Conservation (phyloP, 768 basidiomycete genomes). For the Boletus vinaceobasis region DNA sequence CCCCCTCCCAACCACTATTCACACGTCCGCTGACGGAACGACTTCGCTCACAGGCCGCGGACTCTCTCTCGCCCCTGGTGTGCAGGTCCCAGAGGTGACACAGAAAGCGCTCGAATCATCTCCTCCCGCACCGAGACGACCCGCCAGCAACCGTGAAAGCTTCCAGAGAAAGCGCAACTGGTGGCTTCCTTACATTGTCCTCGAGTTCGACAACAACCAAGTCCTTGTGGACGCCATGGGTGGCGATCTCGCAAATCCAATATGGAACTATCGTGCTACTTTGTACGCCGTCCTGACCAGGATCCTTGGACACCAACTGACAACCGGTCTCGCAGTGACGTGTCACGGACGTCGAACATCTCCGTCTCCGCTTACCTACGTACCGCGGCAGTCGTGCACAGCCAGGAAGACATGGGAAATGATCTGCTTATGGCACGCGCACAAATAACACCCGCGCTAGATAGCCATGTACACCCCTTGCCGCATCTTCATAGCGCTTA, state of each 20-base stretch:
- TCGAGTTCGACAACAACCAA: conserved; percentile 98
- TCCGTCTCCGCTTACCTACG: conserved; percentile 90
- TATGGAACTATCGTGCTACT: conserved; percentile 94
- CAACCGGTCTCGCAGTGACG: conserved; percentile 60
- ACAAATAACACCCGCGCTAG: conserved; percentile 81
- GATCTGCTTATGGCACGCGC: conserved; percentile 92
- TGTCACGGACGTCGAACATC: conserved; percentile 90
- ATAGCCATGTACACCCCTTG: conserved; percentile 57
- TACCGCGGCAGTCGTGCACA: conserved; percentile 65
- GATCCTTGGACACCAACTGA: conserved; percentile 5
- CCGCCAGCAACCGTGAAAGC: conserved; percentile 81
- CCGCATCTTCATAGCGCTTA: neutral
- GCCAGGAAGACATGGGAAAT: conserved; percentile 94
- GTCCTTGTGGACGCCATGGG: conserved; percentile 94
- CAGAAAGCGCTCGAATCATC: conserved; percentile 71
- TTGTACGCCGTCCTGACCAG: conserved; percentile 59
- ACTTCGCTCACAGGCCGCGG: conserved; percentile 57
- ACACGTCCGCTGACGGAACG: neutral
- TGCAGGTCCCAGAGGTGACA: conserved; percentile 78
- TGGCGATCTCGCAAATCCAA: conserved; percentile 84
- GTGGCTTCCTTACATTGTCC: conserved; percentile 96
- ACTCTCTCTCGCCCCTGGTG: conserved; percentile 74
- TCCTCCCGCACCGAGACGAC: conserved; percentile 50
- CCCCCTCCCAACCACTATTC: conserved; percentile 17
- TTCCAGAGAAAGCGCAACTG: conserved; percentile 88